These are phyloP conservation scores for Scalesia atractyloides DNA, from an alignment of 129 eudicot species.

Conservation along the genomic window DNA sequence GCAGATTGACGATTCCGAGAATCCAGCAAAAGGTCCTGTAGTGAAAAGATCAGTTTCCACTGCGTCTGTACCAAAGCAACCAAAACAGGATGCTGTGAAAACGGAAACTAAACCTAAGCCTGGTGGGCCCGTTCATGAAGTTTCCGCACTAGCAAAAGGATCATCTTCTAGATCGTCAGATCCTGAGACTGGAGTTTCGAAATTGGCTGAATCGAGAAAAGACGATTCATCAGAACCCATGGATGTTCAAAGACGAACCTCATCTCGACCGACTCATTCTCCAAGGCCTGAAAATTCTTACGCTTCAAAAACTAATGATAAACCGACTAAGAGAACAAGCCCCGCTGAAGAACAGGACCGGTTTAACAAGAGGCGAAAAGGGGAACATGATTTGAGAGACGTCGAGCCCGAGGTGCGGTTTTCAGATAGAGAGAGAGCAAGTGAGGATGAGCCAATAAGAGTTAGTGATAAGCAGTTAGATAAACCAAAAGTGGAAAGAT, in stretches of 20 bases:
- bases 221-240: conserved; percentile 55
- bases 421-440: conserved; percentile 59
- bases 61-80: conserved; percentile 68
- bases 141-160: conserved; percentile 46
- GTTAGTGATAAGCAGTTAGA: conserved; percentile 54
- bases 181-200: conserved; percentile 49
- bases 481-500: conserved; percentile 67
- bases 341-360: conserved; percentile 86
- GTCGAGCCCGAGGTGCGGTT: conserved; percentile 60
- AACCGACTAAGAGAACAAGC: conserved; percentile 73
- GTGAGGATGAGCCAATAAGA: conserved; percentile 33
- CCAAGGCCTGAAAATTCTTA: conserved; percentile 63
- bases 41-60: conserved; percentile 57
- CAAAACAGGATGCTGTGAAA: conserved; percentile 62
- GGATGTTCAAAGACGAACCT: conserved; percentile 54
- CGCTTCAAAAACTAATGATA: conserved; percentile 53
- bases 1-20: conserved; percentile 68
- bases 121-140: conserved; percentile 27
- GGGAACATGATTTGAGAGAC: conserved; percentile 71
- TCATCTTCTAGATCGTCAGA: conserved; percentile 57
- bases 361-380: conserved; percentile 72
- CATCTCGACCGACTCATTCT: conserved; percentile 65
- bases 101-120: conserved; percentile 58
- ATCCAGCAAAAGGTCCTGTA: conserved; percentile 44
- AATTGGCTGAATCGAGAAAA: conserved; percentile 53